Base-by-base conservation (phyloP, 169 alveolate genomes). In the Plasmodium adleri region DNA sequence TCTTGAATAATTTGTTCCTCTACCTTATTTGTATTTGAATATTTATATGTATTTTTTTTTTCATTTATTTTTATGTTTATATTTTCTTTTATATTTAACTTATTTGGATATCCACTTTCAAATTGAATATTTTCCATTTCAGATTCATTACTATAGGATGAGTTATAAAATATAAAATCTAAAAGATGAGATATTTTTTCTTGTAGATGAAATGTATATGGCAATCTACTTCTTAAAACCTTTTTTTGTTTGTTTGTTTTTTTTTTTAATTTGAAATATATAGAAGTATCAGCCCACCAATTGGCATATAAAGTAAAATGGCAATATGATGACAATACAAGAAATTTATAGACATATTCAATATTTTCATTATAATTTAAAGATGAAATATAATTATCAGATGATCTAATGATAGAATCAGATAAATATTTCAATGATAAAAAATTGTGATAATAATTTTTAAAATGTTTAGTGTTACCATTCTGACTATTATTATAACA, bases 251-350 rank as follows among this genome's bases (percentile, higher is more conserved):
- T 71, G 6, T 58, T 83, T 58, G 39, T 80, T 68, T 67, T 83
- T 26, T 45, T 68, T 70, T 67, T 70, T 50, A 83, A 62, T 24
- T 52, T 68, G 8, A 17, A 26, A 58, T 47, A 49, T 58, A 83
- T 83, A 54, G 26, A 22, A 1, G 91, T 83, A 22, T 83, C 85
- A 12, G 71, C 28, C 91, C 91, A 83, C 91, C 91, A 83, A 62
- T 83, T 83, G 1, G 73, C 39, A 17, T 39, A 83, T 26, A 83
- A 43, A 1, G 56, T 70, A 39, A 70, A 83, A 72, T 83, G 91
- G 1, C 74, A 83, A 17, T 70, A 83, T 4, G 86, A 70, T 9
- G 86, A 49, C 8, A 83, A 28, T 6, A 71, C 52, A 28, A 83
- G 26, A 1, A 68, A 83, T 49, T 54, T 26, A 52, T 54, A 56